A percentile compares a stretch with the other conserved stretches of the same genome.
These are phyloP conservation scores for Xylaria digitata DNA, from an alignment of 2,329 filamentous ascomycete species.

Conservation along the genomic window DNA sequence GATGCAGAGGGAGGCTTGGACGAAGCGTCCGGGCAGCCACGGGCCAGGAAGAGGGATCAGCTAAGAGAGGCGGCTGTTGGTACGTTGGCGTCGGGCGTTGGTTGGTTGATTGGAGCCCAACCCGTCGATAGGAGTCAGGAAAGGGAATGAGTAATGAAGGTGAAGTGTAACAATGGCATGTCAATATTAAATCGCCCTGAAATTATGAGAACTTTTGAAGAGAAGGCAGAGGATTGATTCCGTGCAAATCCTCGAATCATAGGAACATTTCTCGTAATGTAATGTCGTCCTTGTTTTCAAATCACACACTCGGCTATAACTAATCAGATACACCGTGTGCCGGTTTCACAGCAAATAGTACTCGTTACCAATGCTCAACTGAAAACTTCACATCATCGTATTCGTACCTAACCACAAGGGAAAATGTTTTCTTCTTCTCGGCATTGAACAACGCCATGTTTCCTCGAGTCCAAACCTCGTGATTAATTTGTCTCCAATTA, in stretches of 20 bases:
- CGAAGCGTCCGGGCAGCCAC: constrained; percentile 48
- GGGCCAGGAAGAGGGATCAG: constrained; percentile 77
- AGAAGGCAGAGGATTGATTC: background rate
- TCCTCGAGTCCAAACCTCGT: background rate
- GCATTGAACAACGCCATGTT: constrained; percentile 4
- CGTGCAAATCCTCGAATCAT: background rate
- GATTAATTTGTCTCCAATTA: background rate
- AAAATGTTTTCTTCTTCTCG: background rate
- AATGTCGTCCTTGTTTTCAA: background rate
- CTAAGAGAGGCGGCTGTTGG: constrained; percentile 73
- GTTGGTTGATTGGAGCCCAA: constrained; percentile 73
- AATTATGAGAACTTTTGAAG: background rate
- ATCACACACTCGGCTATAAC: background rate
- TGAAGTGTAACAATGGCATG: constrained; percentile 14
- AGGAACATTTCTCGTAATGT: background rate
- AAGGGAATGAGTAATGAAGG: constrained; percentile 36
- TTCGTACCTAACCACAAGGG: background rate
- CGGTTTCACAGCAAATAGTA: background rate
- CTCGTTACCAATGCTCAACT: background rate
- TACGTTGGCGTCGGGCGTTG: constrained; percentile 74
- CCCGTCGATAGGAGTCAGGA: constrained; percentile 50
- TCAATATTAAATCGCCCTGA: background rate
- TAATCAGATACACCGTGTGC: background rate
- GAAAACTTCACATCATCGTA: background rate
- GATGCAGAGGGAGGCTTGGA: constrained; percentile 44